Evolutionary conservation across 371 early-diverging fungal species (phyloP).

Genomic region (Phascolomyces articulosus): DNA sequence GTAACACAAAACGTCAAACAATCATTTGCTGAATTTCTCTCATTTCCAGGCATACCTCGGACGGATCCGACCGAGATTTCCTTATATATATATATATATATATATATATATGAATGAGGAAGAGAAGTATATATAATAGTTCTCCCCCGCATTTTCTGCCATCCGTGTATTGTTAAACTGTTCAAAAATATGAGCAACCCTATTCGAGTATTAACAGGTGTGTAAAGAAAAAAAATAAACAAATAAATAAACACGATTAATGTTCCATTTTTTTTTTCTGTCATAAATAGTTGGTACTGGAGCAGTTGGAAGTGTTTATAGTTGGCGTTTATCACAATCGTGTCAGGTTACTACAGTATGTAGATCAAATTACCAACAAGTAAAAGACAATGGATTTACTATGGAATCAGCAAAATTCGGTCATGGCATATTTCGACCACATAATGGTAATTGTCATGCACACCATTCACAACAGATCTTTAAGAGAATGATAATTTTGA

Average conservation of each 20-base stretch:
- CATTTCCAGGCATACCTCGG: too few relatives aligned
- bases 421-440: conserved; percentile 61
- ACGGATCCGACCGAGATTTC: too few relatives aligned
- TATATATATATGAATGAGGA: too few relatives aligned
- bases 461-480: not conserved
- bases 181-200: not conserved
- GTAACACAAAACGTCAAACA: too few relatives aligned
- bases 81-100: too few relatives aligned
- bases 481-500: too few relatives aligned
- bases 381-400: conserved; percentile 61
- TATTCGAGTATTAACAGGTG: not conserved
- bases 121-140: too few relatives aligned
- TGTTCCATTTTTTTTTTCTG: not conserved
- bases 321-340: conserved; percentile 67
- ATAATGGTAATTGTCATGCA: conserved; percentile 25
- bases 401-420: conserved; percentile 70
- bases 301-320: conserved; percentile 77
- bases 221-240: not conserved
- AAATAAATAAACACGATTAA: conserved; percentile 6
- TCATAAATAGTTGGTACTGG: conserved; percentile 89
- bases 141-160: too few relatives aligned
- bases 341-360: conserved; percentile 75
- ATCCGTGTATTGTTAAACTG: too few relatives aligned
- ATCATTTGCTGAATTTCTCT: too few relatives aligned
- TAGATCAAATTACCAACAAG: conserved; percentile 76